Evolutionary conservation across 306 rosid species (phyloP).

Genomic region (Trifolium dubium): DNA sequence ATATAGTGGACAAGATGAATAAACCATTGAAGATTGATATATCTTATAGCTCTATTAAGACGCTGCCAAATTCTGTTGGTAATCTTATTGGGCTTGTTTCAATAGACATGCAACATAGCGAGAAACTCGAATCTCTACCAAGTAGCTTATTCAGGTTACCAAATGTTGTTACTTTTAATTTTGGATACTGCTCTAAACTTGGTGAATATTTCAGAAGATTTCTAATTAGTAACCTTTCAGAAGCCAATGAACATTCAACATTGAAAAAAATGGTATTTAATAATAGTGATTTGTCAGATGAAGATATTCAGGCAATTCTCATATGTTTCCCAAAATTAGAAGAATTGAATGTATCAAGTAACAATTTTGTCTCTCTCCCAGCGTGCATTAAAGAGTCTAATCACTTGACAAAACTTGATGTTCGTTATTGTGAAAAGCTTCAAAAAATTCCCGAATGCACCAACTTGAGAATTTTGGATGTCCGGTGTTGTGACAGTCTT

Average conservation of each 20-base stretch:
- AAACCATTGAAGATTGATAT: too few relatives aligned
- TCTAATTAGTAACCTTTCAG: neutral
- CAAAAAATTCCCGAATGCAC: neutral
- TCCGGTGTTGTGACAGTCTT: neutral
- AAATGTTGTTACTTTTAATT: neutral
- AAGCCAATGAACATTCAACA: neutral
- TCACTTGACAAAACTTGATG: conserved; percentile 7
- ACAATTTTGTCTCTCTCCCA: conserved; percentile 29
- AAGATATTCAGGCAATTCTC: conserved; percentile 15
- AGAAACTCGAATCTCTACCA: conserved; percentile 6
- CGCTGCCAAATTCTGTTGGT: conserved; percentile 23
- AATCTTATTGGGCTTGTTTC: neutral
- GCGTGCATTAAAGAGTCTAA: conserved; percentile 16
- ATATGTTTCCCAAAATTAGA: neutral
- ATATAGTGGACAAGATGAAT: too few relatives aligned
- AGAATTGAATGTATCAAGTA: neutral
- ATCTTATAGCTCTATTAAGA: neutral
- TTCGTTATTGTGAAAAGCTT: neutral
- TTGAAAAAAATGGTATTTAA: neutral
- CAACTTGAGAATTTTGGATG: neutral
- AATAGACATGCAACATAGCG: neutral
- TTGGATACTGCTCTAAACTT: neutral
- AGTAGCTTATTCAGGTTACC: conserved; percentile 23
- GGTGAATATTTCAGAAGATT: neutral
- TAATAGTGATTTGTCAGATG: conserved; percentile 13